Evolutionary conservation across 345 rosid genomes (phyloP).

Genomic region (Capsella bursapastoris): DNA sequence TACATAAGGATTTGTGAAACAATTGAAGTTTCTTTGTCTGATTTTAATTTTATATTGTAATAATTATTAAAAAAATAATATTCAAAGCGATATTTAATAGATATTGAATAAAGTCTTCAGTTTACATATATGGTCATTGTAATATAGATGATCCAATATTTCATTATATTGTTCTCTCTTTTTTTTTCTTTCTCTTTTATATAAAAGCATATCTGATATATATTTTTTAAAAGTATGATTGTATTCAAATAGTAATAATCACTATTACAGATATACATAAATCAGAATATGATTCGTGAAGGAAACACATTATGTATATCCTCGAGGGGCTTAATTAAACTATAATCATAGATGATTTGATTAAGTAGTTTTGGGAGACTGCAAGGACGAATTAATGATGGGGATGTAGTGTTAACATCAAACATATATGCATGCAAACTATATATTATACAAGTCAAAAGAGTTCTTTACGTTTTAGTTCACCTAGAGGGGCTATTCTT

Average conservation of each 20-base stretch:
- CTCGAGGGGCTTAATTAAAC: not conserved
- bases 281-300: constrained; percentile 7
- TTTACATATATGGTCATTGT: not conserved
- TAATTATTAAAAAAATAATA: not conserved
- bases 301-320: constrained; percentile 2
- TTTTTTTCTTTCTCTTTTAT: too few species aligned
- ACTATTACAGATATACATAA: not conserved
- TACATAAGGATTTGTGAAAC: not conserved
- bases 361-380: not conserved
- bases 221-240: not conserved
- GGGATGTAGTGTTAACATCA: constrained; percentile 28
- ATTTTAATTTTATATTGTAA: not conserved
- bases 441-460: constrained; percentile 23
- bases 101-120: not conserved
- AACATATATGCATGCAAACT: constrained; percentile 26
- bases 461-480: constrained; percentile 23
- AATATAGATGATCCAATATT: not conserved
- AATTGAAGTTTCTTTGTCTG: not conserved
- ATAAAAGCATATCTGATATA: not conserved
- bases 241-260: not conserved
- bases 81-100: not conserved
- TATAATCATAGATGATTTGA: not conserved
- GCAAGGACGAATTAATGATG: constrained; percentile 17
- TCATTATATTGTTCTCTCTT: not conserved
- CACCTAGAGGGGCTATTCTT: not conserved